These are phyloP conservation scores for Bipolaris cookei DNA, from an alignment of 2,329 filamentous ascomycete genomes.

Conservation along the genomic window DNA sequence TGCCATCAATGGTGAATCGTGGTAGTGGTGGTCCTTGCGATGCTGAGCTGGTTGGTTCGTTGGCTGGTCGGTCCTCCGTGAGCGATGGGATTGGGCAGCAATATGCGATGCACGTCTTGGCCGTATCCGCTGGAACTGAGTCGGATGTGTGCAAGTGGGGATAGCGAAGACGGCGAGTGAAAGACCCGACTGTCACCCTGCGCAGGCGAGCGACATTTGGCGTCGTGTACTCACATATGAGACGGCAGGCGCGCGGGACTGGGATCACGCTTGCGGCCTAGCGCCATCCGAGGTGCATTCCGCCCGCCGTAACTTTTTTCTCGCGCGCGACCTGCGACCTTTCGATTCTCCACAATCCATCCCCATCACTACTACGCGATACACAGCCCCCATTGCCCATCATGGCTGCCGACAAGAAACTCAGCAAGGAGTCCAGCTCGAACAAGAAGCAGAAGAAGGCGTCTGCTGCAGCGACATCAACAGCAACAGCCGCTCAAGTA, in stretches of 20 bases:
- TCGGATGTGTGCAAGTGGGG: slow-evolving; percentile 8
- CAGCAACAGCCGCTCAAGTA: slow-evolving; percentile 13
- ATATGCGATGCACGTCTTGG: not conserved
- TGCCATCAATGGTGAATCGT: slow-evolving; percentile 31
- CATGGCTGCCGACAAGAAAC: slow-evolving; percentile 39
- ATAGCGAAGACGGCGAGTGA: slow-evolving; percentile 12
- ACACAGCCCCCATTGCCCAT: slow-evolving; percentile 15
- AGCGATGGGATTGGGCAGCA: slow-evolving; percentile 10
- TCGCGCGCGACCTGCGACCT: slow-evolving; percentile 8
- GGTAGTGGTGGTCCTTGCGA: slow-evolving; percentile 21
- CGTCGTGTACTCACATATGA: slow-evolving; percentile 28
- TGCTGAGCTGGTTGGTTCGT: slow-evolving; percentile 15
- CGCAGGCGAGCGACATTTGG: slow-evolving; percentile 25
- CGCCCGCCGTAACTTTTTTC: slow-evolving; percentile 34
- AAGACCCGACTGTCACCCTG: slow-evolving; percentile 18
- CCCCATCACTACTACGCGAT: not conserved
- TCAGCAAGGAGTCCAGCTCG: slow-evolving; percentile 13
- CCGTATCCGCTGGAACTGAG: not conserved
- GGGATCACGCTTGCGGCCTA: slow-evolving; percentile 22
- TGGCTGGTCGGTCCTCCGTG: slow-evolving; percentile 9
- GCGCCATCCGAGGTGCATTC: slow-evolving; percentile 23
- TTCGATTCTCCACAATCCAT: slow-evolving; percentile 8
- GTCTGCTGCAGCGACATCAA: slow-evolving; percentile 10
- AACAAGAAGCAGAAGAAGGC: slow-evolving; percentile 28
- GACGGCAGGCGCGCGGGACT: slow-evolving; percentile 25